phyloP scores from a whole-genome alignment of 2,329 filamentous ascomycete genomes.

The Pseudogymnoascus sp. region DNA sequence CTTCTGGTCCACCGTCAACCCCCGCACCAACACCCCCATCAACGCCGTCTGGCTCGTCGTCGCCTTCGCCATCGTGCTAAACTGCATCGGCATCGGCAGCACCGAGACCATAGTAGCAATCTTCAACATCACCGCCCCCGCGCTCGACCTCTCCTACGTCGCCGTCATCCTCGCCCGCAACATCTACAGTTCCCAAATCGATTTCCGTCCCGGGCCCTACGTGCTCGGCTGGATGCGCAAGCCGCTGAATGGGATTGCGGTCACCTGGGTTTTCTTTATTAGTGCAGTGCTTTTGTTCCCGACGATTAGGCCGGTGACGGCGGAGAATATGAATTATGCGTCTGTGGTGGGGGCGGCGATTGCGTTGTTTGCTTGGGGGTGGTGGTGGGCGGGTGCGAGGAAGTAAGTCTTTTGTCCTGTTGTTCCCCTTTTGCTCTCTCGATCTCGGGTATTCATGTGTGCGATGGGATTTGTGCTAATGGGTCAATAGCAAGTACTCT shows the following conservation, averaged over 20 bases:
- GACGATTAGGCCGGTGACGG: conserved; percentile 37
- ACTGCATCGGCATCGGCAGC: conserved; percentile 42
- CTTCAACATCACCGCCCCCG: conserved; percentile 44
- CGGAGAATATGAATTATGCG: conserved; percentile 43
- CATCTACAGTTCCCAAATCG: conserved; percentile 39
- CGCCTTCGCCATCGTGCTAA: conserved; percentile 42
- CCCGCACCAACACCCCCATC: conserved; percentile 47
- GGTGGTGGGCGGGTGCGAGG: conserved; percentile 34
- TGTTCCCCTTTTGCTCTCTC: background rate
- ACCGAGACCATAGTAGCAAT: conserved; percentile 43
- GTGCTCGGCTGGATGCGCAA: conserved; percentile 47
- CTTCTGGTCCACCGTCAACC: conserved; percentile 44
- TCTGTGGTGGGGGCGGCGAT: conserved; percentile 37
- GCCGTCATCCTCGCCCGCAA: conserved; percentile 51
- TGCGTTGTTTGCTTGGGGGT: conserved; percentile 39
- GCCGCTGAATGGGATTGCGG: conserved; percentile 45
- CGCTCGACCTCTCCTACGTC: conserved; percentile 45
- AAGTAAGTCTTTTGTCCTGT: conserved; percentile 11
- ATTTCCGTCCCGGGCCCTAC: conserved; percentile 38
- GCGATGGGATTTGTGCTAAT: no score
- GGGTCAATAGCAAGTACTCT: conserved; percentile 40
- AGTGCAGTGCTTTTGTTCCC: conserved; percentile 51
- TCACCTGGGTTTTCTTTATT: conserved; percentile 55
- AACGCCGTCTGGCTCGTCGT: conserved; percentile 58
- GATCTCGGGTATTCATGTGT: no score